phyloP scores from a whole-genome alignment of 1,284 basidiomycete species.

The Cryptococcus sp. region DNA sequence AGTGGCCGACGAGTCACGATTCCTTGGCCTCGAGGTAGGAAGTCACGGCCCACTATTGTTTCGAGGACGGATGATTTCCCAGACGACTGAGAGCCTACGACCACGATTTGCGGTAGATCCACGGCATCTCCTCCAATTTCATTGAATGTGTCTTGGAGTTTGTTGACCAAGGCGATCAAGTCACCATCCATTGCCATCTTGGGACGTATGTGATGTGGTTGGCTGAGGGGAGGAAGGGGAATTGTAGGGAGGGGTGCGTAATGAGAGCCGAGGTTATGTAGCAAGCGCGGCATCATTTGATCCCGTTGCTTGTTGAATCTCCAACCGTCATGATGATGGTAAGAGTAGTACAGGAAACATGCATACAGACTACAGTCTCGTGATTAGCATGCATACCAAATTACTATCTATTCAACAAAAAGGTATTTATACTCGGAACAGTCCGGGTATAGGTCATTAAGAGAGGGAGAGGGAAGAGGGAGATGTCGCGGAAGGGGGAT shows the following conservation, averaged over 20 bases:
- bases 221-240: neutral
- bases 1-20: conserved; percentile 95
- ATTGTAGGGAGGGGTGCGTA: too few species aligned
- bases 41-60: conserved; percentile 87
- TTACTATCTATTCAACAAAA: neutral
- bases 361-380: too few species aligned
- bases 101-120: conserved; percentile 51
- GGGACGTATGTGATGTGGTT: neutral
- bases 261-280: too few species aligned
- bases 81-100: conserved; percentile 52
- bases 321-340: too few species aligned
- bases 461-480: neutral
- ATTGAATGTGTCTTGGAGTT: conserved; percentile 66
- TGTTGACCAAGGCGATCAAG: conserved; percentile 92
- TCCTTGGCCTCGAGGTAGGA: conserved; percentile 79
- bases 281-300: too few species aligned
- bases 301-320: too few species aligned
- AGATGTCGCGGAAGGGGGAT: neutral
- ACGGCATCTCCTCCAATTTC: conserved; percentile 55
- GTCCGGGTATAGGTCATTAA: neutral
- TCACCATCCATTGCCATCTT: conserved; percentile 75
- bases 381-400: neutral
- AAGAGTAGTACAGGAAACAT: too few species aligned
- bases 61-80: conserved; percentile 57
- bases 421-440: neutral